Conservation (phyloP, 1,139 yeast species). For the Zygoascus sp. region DNA sequence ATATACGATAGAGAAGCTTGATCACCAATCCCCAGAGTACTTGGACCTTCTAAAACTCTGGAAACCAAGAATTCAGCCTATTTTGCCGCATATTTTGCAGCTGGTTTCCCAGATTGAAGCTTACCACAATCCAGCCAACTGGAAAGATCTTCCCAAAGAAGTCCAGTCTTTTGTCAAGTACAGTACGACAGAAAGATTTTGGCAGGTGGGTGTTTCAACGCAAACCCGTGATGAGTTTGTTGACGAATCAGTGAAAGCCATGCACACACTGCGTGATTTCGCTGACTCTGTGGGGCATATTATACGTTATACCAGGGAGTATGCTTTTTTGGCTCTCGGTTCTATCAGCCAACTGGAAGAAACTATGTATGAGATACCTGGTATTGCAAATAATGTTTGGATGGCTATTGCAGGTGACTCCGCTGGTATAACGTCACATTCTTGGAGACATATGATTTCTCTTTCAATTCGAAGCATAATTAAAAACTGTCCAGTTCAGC, state of each 20-base stretch:
- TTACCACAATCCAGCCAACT: constrained; percentile 87
- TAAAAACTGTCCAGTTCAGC: constrained; percentile 77
- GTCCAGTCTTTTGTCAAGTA: constrained; percentile 87
- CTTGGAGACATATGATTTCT: constrained; percentile 96
- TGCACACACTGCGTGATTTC: constrained; percentile 88
- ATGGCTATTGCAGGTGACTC: constrained; percentile 82
- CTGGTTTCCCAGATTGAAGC: constrained; percentile 86
- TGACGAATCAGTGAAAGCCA: constrained; percentile 91
- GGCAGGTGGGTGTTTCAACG: constrained; percentile 97
- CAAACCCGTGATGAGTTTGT: constrained; percentile 92
- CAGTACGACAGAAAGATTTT: constrained; percentile 86
- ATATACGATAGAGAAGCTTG: constrained; percentile 86
- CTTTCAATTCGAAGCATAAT: constrained; percentile 81
- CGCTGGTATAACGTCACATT: constrained; percentile 84
- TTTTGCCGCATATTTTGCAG: constrained; percentile 84
- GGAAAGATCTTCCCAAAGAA: constrained; percentile 81
- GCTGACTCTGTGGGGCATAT: constrained; percentile 99
- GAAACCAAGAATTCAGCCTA: constrained; percentile 91
- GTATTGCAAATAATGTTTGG: constrained; percentile 72
- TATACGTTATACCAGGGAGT: constrained; percentile 91
- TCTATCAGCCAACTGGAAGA: constrained; percentile 88
- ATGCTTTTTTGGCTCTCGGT: constrained; percentile 85
- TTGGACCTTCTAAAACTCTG: constrained; percentile 68
- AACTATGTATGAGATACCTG: constrained; percentile 81
- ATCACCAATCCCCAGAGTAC: constrained; percentile 72